Evolutionary conservation across 345 rosid species (phyloP).

Genomic region (Eutrema heterophyllum): DNA sequence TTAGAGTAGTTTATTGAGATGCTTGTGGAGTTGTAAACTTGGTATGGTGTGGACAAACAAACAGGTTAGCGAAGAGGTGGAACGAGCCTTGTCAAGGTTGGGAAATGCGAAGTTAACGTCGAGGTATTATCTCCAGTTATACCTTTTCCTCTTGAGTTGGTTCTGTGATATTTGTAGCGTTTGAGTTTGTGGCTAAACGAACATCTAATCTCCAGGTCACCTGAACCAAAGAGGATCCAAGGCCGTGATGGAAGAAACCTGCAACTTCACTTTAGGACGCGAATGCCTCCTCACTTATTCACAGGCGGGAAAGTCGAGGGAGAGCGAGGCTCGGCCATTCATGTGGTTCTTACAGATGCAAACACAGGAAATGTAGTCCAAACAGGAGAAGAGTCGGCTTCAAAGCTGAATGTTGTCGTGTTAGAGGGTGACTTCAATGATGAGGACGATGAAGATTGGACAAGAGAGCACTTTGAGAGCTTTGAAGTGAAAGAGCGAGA

Average conservation of each 20-base stretch:
- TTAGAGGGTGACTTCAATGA: constrained; percentile 86
- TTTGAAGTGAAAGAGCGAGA: constrained; percentile 78
- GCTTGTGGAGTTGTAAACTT: not conserved
- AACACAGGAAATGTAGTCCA: constrained; percentile 57
- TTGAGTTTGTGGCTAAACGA: not conserved
- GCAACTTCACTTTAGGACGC: constrained; percentile 74
- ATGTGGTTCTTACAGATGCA: constrained; percentile 61
- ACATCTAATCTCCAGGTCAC: constrained; percentile 36
- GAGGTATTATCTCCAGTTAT: constrained; percentile 37
- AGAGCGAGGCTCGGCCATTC: constrained; percentile 79
- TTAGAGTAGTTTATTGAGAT: not conserved
- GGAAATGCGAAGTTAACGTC: constrained; percentile 47
- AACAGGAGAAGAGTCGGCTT: constrained; percentile 61
- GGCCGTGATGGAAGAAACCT: constrained; percentile 55
- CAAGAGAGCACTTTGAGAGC: constrained; percentile 64
- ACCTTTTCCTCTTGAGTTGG: not conserved
- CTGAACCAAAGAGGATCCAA: constrained; percentile 54
- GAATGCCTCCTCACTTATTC: constrained; percentile 91
- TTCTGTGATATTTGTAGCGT: not conserved
- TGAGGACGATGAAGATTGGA: constrained; percentile 64
- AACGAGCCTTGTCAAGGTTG: constrained; percentile 74
- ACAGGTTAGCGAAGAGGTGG: constrained; percentile 96
- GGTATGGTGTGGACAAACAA: constrained; percentile 3
- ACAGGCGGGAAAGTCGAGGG: constrained; percentile 94
- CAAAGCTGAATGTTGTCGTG: constrained; percentile 67